Conservation (phyloP, 164 flowering plant species). For the Magnolia kwangsiensis region DNA sequence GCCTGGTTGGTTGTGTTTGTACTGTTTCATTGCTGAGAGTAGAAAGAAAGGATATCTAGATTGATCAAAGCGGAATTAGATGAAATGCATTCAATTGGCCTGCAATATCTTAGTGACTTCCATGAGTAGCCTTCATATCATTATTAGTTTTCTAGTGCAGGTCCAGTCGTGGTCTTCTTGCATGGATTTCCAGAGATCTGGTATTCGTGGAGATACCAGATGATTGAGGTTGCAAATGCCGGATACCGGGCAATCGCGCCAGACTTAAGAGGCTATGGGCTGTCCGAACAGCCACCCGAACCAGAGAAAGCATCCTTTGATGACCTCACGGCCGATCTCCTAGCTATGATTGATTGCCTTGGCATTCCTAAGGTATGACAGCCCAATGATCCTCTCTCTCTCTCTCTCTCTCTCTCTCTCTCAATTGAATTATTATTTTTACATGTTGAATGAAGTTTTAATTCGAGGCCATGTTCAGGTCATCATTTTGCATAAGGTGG, state of each 20-base stretch:
- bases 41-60: background rate
- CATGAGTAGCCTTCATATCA: background rate
- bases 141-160: background rate
- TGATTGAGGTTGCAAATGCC: slow-evolving; percentile 48
- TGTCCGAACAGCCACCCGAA: slow-evolving; percentile 46
- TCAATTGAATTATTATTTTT: too few species aligned
- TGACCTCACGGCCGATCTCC: slow-evolving; percentile 30
- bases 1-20: background rate
- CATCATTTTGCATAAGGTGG: too few species aligned
- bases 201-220: slow-evolving; percentile 70
- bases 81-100: background rate
- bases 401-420: too few species aligned
- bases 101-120: too few species aligned
- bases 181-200: slow-evolving; percentile 57
- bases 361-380: slow-evolving; percentile 24
- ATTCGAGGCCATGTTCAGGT: too few species aligned
- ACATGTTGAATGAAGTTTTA: too few species aligned
- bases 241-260: slow-evolving; percentile 51
- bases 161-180: slow-evolving; percentile 37
- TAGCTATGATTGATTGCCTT: slow-evolving; percentile 25
- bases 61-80: background rate
- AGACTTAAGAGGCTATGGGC: slow-evolving; percentile 63
- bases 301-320: slow-evolving; percentile 31
- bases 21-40: background rate
- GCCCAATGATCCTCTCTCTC: background rate